Conservation (phyloP, 352 stramenopile species). For the Globisporangium uncinulatum region DNA sequence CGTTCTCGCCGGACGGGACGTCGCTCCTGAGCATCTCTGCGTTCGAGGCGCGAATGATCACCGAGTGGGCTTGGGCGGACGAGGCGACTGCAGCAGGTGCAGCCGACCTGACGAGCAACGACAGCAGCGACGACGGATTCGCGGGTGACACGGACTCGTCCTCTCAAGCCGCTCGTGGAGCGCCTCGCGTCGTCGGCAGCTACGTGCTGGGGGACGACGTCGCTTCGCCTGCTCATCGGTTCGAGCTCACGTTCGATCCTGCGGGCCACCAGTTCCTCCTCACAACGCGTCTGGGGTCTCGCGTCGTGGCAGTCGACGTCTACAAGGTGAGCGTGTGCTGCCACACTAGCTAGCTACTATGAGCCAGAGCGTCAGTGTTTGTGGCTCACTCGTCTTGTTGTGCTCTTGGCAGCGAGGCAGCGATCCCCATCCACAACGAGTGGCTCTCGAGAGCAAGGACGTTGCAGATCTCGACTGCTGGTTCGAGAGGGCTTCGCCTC, state of each 20-base stretch:
- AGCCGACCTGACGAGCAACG: conserved; percentile 6
- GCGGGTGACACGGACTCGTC: neutral
- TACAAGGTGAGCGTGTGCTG: conserved; percentile 7
- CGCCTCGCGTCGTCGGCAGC: conserved; percentile 1
- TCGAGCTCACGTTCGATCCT: conserved; percentile 8
- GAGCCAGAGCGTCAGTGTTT: neutral
- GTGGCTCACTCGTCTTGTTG: neutral
- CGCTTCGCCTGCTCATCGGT: neutral
- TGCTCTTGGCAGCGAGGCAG: neutral
- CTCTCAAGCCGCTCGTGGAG: neutral
- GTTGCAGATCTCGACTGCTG: neutral
- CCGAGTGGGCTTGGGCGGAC: conserved; percentile 9
- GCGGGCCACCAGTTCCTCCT: conserved; percentile 6
- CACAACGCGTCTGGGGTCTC: neutral
- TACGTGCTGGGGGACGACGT: neutral
- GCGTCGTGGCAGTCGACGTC: conserved; percentile 3
- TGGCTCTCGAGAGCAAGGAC: neutral
- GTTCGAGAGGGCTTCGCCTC: neutral
- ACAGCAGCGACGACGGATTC: conserved; percentile 8
- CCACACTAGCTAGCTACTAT: neutral
- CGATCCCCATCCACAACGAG: neutral
- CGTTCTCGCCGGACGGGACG: conserved; percentile 6
- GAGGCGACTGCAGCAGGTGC: conserved; percentile 3
- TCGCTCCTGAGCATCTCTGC: conserved; percentile 5
- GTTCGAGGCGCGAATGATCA: neutral